Conservation (phyloP, 495 filamentous ascomycete species). For the Cercophora samala region DNA sequence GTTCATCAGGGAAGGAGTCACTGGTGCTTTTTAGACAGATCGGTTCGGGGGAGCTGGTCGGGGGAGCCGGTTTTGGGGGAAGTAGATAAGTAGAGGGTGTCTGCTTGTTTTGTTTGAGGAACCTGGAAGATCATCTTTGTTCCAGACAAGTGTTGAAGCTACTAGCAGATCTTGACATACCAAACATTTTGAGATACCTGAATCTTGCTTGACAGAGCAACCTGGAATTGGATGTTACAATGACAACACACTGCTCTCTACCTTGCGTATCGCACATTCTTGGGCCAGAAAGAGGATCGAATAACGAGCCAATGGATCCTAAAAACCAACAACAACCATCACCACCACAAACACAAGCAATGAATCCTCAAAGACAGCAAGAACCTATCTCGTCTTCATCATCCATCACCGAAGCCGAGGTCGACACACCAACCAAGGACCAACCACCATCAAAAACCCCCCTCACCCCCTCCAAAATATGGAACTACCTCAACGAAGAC, state of each 20-base stretch:
- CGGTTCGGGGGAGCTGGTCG: background rate
- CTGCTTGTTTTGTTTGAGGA: background rate
- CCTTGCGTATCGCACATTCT: background rate
- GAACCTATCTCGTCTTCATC: background rate
- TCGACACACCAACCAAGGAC: background rate
- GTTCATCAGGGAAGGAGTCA: background rate
- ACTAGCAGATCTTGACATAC: background rate
- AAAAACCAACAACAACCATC: background rate
- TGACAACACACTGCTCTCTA: background rate
- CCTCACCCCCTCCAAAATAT: constrained; percentile 23
- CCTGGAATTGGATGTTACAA: background rate
- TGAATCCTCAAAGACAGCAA: background rate
- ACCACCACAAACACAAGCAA: background rate
- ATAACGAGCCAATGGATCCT: background rate
- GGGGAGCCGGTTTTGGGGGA: too few relatives aligned
- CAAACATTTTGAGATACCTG: background rate
- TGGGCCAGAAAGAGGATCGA: background rate
- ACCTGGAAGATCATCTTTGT: background rate
- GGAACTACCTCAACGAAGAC: constrained; percentile 38
- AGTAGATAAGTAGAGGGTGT: background rate
- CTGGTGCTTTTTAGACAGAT: background rate
- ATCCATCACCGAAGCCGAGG: background rate
- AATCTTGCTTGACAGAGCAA: background rate
- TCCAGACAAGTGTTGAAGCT: background rate
- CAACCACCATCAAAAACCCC: background rate